Conservation (phyloP, 2,329 filamentous ascomycete species). For the Ilyonectria robusta region DNA sequence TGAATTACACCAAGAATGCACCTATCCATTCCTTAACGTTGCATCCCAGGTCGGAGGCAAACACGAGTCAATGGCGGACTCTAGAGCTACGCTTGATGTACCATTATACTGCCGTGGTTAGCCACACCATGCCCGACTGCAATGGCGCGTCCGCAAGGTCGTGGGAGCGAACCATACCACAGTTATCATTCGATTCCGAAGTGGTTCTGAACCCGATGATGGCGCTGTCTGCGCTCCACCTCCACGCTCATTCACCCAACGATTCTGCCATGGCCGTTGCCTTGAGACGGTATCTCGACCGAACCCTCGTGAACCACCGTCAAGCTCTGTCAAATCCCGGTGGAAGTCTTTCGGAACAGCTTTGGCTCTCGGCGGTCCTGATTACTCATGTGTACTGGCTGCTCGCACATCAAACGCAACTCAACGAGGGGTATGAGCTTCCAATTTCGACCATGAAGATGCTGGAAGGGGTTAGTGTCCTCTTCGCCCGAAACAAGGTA, state of each 20-base stretch:
- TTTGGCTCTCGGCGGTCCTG: background rate
- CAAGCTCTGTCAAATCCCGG: background rate
- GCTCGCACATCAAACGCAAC: background rate
- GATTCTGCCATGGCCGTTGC: background rate
- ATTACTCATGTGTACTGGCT: background rate
- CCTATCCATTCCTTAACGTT: background rate
- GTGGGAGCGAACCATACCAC: background rate
- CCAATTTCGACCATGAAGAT: background rate
- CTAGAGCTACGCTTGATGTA: background rate
- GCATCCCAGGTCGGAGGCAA: background rate
- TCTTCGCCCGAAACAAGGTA: background rate
- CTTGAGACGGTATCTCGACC: background rate
- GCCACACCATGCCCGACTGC: background rate
- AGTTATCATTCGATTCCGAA: background rate
- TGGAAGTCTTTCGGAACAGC: background rate
- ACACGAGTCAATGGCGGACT: background rate
- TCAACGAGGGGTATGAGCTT: background rate
- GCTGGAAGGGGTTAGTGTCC: background rate
- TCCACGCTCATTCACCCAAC: background rate
- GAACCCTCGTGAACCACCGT: background rate
- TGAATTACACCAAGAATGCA: background rate
- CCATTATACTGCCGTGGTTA: background rate
- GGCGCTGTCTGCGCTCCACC: background rate
- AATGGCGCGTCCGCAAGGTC: background rate
- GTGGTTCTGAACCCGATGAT: background rate